Evolutionary conservation across 73 alveolate species (phyloP), one percentile per base, ranked within the genome.

Genomic region (Blepharisma japonicum): DNA sequence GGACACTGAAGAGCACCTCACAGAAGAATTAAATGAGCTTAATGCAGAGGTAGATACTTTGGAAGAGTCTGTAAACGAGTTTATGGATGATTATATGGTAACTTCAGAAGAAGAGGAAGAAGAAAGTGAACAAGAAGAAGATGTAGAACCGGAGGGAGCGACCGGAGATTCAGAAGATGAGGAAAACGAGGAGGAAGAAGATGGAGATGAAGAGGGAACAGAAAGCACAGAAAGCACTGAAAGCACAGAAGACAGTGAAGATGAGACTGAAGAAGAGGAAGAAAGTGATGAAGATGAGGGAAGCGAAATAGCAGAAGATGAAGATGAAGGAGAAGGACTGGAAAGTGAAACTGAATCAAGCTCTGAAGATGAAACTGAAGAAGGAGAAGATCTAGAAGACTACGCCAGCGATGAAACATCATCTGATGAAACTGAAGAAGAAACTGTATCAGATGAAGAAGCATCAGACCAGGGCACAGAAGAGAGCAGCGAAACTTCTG

Each of bases 41-140:
- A 18, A 8, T 23, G 76, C 1, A 61, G 38, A 46, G 39, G 76
- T 46, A 61, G 42, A 32, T 32, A 32, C 42, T 32, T 32, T 32
- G 42, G 42, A 32, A 18, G 23, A 70, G 18, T 11, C 46, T 14
- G 76, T 8, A 27, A 9, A 18, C 4, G 39, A 50, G 2, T 23
- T 9, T 8, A 32, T 8, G 3, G 14, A 11, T 23, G 72, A 70
- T 2, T 5, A 11, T 23, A 1, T 21, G 11, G 74, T 23, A 4
- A 9, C 23, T 25, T 18, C 23, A 50, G 14, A 23, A 50, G 14
- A 23, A 45, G 80, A 70, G 21, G 23, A 70, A 38, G 80, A 70
- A 70, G 80, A 70, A 45, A 56, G 55, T 23, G 80, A 70, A 4
- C 77, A 70, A 70, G 80, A 70, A 70, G 76, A 25, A 38, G 80